Base-by-base conservation (phyloP, 441 rosid species). In the Eutrema salsugineum region DNA sequence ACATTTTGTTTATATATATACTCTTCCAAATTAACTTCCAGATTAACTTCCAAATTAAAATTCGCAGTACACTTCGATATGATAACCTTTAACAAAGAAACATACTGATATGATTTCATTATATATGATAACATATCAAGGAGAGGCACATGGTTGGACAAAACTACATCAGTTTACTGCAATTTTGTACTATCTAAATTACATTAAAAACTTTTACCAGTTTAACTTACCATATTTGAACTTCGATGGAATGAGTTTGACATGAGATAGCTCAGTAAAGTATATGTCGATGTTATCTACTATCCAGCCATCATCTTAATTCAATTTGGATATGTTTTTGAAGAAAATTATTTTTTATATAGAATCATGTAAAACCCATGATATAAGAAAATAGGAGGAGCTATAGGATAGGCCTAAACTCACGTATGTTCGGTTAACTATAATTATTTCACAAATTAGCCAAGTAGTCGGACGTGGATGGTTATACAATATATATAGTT, bases 291-390 rank as follows among this genome's bases (percentile, higher is more conserved):
- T 43, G 6, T 68, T 6, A 30, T 22, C 5, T 8, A 46, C 56
- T 6, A 30, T 22, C 5, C 8, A 46, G 53, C 55, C 22, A 30
- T 28, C 43, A 44, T 15, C 35, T 15, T 9, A 20, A 8, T 9
- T 8, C 15, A 65, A 2, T 50, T 24, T 46, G n/a, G n/a, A n/a
- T n/a, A 65, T 12, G 20, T 49, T 49, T 64, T 1, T 22, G 38
- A 19, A 48, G 3, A 49, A 38, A 11, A 6, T 15, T 9, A 44
- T 6, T 15, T 44, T 22, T 27, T 3, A 14, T 8, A 49, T 22
- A 38, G 20, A 35, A 24, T 38, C 51, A 70, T 59, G 50, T 49
- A 48, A 15, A 58, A 36, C 40, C 54, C 65, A 68, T 58, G 57
- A 69, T 39, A 16, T 20, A 19, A 28, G 20, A 30, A 22, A 11